A percentile compares a stretch with the other conserved stretches of the same genome.
Conservation (phyloP, 2,329 filamentous ascomycete genomes). For the Neofusicoccum laricinum region DNA sequence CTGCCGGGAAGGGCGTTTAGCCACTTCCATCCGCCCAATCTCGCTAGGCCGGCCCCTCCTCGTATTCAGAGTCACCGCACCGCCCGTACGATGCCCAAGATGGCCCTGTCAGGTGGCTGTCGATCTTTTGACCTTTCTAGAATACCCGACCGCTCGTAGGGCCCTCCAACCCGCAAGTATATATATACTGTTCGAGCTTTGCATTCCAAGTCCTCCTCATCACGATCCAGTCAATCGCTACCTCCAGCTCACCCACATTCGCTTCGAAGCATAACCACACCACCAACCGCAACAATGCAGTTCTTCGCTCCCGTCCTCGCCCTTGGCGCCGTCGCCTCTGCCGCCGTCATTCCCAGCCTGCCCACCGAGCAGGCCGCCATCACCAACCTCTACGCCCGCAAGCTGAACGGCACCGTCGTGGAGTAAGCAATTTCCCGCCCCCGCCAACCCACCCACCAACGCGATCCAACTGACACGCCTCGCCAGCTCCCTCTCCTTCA, state of each 20-base stretch:
- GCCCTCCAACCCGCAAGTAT: neutral
- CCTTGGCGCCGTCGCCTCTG: neutral
- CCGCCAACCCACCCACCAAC: no score
- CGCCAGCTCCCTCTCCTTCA: constrained; percentile 1
- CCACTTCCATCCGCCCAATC: neutral
- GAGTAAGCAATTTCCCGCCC: neutral
- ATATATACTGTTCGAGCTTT: neutral
- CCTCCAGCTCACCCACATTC: neutral
- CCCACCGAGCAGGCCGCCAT: constrained; percentile 5
- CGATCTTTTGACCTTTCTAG: neutral
- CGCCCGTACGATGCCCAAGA: neutral
- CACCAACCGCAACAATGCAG: constrained; percentile 38
- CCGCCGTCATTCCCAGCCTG: neutral
- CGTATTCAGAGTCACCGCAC: neutral
- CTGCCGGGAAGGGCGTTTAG: constrained; percentile 4
- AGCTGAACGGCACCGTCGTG: constrained; percentile 9
- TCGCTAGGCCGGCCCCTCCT: neutral
- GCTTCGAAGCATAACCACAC: neutral
- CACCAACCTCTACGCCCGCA: constrained; percentile 12
- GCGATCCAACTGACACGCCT: neutral
- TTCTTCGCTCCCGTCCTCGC: constrained; percentile 28
- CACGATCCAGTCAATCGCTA: neutral
- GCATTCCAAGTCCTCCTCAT: neutral
- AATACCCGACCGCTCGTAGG: neutral
- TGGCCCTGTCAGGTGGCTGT: neutral